Percentiles rank a stretch among this genome's conserved stretches.
Conservation (phyloP, 73 alveolate genomes). For the Blepharisma japonicum region DNA sequence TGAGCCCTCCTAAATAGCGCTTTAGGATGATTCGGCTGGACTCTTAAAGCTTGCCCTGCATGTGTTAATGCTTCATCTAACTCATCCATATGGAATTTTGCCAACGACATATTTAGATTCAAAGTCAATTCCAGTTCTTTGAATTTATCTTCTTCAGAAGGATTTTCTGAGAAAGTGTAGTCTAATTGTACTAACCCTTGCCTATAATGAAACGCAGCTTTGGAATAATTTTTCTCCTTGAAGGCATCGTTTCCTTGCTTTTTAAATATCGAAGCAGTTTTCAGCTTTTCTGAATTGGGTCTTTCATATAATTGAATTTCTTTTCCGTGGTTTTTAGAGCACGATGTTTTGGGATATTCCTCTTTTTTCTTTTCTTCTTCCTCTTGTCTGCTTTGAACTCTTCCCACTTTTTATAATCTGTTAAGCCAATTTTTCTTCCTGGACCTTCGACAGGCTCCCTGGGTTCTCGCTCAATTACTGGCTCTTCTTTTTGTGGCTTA, state of each 20-base stretch:
- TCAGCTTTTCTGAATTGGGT: slow-evolving; percentile 51
- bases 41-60: slow-evolving; percentile 42
- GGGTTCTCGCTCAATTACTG: neutral
- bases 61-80: slow-evolving; percentile 46
- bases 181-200: slow-evolving; percentile 52
- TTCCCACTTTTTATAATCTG: slow-evolving; percentile 33
- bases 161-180: slow-evolving; percentile 53
- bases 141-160: slow-evolving; percentile 41
- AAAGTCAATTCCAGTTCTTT: slow-evolving; percentile 35
- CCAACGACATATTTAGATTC: slow-evolving; percentile 51
- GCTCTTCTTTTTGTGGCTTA: neutral
- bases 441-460: slow-evolving; percentile 11
- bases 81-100: slow-evolving; percentile 35
- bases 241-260: slow-evolving; percentile 49
- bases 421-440: slow-evolving; percentile 5
- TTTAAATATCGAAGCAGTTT: slow-evolving; percentile 44
- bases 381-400: slow-evolving; percentile 16
- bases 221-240: slow-evolving; percentile 39
- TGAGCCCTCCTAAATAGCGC: slow-evolving; percentile 52
- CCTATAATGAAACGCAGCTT: slow-evolving; percentile 29
- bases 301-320: slow-evolving; percentile 61
- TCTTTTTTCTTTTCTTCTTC: slow-evolving; percentile 27
- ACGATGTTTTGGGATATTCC: slow-evolving; percentile 27
- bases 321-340: slow-evolving; percentile 31
- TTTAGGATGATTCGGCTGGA: slow-evolving; percentile 41